Conservation (phyloP, 164 flowering plant genomes). For the Stephania cephalantha region DNA sequence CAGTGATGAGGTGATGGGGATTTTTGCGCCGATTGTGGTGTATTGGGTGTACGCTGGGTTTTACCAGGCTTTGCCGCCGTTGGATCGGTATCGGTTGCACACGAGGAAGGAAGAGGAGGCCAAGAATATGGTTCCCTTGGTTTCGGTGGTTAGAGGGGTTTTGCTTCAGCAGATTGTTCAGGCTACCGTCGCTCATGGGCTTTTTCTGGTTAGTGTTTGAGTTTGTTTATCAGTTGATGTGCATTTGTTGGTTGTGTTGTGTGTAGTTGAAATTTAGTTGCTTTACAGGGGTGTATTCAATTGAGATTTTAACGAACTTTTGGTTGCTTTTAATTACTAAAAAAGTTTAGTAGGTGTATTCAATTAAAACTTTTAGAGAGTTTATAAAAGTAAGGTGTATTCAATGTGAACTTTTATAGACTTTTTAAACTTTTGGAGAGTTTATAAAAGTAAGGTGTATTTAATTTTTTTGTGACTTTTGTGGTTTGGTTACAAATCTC, state of each 20-base stretch:
- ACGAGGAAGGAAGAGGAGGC: constrained; percentile 61
- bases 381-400: too few relatives aligned
- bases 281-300: too few relatives aligned
- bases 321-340: too few relatives aligned
- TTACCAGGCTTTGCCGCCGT: constrained; percentile 59
- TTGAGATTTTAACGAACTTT: too few relatives aligned
- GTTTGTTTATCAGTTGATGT: neutral
- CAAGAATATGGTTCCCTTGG: constrained; percentile 57
- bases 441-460: too few relatives aligned
- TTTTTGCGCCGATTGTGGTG: constrained; percentile 68
- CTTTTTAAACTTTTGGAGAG: too few relatives aligned
- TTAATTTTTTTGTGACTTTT: too few relatives aligned
- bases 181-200: constrained; percentile 54
- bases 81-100: constrained; percentile 66
- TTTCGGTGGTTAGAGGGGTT: constrained; percentile 64
- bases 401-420: too few relatives aligned
- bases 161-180: constrained; percentile 74
- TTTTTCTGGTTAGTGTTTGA: constrained; percentile 45
- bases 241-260: neutral
- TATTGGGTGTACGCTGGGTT: constrained; percentile 87
- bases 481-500: too few relatives aligned
- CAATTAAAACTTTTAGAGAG: too few relatives aligned
- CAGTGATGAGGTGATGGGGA: constrained; percentile 80
- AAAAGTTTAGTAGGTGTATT: too few relatives aligned
- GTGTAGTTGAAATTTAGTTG: neutral